A percentile compares a stretch with the other conserved stretches of the same genome.
Conservation (phyloP, 345 rosid species). For the Citrus cavaleriei region DNA sequence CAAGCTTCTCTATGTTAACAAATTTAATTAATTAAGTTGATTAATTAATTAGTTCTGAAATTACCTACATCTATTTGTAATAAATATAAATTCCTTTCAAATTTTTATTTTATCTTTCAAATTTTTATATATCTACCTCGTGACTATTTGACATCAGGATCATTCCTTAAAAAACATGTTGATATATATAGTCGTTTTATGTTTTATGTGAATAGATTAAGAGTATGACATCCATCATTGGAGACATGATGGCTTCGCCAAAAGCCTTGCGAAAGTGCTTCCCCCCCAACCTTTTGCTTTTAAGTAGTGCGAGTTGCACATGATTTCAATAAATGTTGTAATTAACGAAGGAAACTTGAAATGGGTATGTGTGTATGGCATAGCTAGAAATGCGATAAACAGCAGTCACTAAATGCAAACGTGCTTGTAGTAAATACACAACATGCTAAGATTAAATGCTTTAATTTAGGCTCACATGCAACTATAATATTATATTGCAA, state of each 20-base stretch:
- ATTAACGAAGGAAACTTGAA: conserved; percentile 17
- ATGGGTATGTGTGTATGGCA: conserved; percentile 18
- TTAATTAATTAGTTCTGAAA: too few species aligned
- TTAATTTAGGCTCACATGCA: conserved; percentile 33
- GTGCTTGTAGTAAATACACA: conserved; percentile 39
- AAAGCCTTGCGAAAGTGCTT: too few species aligned
- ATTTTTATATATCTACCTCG: too few species aligned
- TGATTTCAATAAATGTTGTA: conserved; percentile 38
- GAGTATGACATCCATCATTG: background rate
- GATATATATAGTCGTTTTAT: background rate
- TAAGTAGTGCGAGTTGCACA: conserved; percentile 15
- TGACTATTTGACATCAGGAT: too few species aligned
- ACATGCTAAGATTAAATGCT: conserved; percentile 40
- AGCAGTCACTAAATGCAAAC: conserved; percentile 40
- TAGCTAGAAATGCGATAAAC: conserved; percentile 37
- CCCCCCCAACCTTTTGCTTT: background rate
- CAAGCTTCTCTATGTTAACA: too few species aligned
- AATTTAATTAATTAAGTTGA: too few species aligned
- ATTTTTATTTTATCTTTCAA: too few species aligned
- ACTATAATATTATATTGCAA: conserved; percentile 10
- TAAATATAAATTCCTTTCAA: too few species aligned
- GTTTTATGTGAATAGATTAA: too few species aligned
- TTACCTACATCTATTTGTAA: too few species aligned
- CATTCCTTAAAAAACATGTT: too few species aligned
- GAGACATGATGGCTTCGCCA: background rate